Evolutionary conservation across 441 rosid genomes (phyloP), one percentile per base, ranked within the genome.

Genomic region (Oxalis stricta): DNA sequence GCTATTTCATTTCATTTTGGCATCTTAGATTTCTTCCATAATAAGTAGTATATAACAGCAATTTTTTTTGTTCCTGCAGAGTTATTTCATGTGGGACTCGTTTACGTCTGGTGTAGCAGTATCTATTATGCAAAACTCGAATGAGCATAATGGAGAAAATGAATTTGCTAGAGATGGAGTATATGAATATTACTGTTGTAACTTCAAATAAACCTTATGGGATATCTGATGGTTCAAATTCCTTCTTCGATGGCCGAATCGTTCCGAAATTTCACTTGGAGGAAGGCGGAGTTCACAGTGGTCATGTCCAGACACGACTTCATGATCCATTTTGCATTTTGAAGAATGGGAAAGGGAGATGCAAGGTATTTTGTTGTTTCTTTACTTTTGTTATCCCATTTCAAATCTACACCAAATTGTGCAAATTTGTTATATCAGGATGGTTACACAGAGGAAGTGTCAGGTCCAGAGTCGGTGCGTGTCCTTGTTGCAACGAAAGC

Each of bases 11-110:
- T n/a, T n/a, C n/a, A n/a, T n/a, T n/a, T n/a, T n/a, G n/a, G n/a
- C n/a, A n/a, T n/a, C n/a, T n/a, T n/a, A n/a, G n/a, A n/a, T n/a
- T n/a, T n/a, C n/a, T n/a, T n/a, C n/a, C n/a, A n/a, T n/a, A n/a
- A n/a, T n/a, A n/a, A n/a, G n/a, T n/a, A n/a, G n/a, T n/a, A n/a
- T n/a, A n/a, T n/a, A n/a, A n/a, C n/a, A n/a, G n/a, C n/a, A n/a
- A n/a, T n/a, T n/a, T n/a, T n/a, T n/a, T n/a, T 1, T 12, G 10
- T 30, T 45, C 44, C 20, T 58, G 56, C 76, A 79, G 94, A 72
- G 74, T 65, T 82, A 70, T 55, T 84, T 64, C 74, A 79, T 88
- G 91, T 88, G 97, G 95, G 95, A 84, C 41, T 79, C 97, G 6
- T 88, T 88, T 43, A 65, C 72, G 18, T 60, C 76, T 0, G 91